These are phyloP conservation scores for Mycena rosella DNA, from an alignment of 768 basidiomycete species.

Conservation along the genomic window DNA sequence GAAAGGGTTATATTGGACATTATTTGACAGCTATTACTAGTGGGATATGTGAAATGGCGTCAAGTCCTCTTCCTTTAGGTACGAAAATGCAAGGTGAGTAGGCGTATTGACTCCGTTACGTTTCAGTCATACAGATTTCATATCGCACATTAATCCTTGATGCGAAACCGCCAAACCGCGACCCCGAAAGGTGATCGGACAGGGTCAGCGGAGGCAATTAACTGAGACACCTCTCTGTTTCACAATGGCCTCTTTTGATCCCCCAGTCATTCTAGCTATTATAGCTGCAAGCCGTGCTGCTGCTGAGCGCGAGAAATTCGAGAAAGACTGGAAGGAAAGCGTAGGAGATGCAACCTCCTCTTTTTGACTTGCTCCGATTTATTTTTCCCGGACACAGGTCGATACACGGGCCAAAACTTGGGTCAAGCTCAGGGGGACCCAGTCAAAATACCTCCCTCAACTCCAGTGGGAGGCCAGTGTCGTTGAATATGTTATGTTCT, in stretches of 20 bases:
- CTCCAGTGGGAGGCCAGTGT: neutral
- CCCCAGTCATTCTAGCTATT: neutral
- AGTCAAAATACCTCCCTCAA: neutral
- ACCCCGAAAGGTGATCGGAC: neutral
- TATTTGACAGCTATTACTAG: no score
- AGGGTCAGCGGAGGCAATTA: neutral
- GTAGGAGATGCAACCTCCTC: neutral
- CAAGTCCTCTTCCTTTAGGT: no score
- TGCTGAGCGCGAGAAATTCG: neutral
- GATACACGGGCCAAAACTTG: neutral
- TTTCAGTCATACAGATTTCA: no score
- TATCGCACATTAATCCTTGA: no score
- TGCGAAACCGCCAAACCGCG: no score
- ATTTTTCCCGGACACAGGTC: no score
- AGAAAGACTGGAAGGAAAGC: neutral
- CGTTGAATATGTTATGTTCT: neutral
- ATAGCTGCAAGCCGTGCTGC: neutral
- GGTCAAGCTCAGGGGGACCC: neutral
- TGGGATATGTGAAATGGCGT: no score
- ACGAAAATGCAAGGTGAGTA: no score
- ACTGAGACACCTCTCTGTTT: constrained; percentile 3
- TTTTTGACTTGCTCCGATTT: neutral
- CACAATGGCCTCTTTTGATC: constrained; percentile 6
- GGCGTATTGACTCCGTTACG: no score
- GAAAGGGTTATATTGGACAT: no score